Percentiles rank a stretch among this genome's conserved stretches.
These are phyloP conservation scores for Phytophthora ohioensis DNA, from an alignment of 352 stramenopile species.

Conservation along the genomic window DNA sequence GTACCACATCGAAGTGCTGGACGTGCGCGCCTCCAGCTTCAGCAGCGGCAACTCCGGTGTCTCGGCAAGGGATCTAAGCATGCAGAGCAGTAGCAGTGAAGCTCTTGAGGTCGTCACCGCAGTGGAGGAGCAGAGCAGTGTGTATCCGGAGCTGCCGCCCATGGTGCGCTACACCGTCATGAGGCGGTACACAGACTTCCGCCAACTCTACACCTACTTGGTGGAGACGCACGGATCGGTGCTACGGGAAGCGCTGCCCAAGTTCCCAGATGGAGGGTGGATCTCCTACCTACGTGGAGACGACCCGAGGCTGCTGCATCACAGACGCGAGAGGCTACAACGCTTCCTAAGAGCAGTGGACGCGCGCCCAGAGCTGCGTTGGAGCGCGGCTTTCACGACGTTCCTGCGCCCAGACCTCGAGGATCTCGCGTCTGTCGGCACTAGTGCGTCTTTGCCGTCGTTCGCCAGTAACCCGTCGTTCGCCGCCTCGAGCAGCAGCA, in stretches of 20 bases:
- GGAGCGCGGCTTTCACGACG: slow-evolving; percentile 59
- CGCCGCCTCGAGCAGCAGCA: slow-evolving; percentile 32
- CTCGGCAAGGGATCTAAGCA: slow-evolving; percentile 11
- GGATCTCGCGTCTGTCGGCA: slow-evolving; percentile 35
- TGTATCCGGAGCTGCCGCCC: slow-evolving; percentile 60
- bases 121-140: slow-evolving; percentile 18
- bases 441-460: slow-evolving; percentile 25
- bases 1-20: slow-evolving; percentile 85
- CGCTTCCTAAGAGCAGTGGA: slow-evolving; percentile 71
- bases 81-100: neutral
- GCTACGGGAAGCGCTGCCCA: slow-evolving; percentile 58
- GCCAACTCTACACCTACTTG: slow-evolving; percentile 67
- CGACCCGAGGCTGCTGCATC: slow-evolving; percentile 75
- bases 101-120: neutral
- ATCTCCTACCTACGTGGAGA: slow-evolving; percentile 81
- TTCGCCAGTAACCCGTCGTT: slow-evolving; percentile 41
- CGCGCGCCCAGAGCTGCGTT: slow-evolving; percentile 63
- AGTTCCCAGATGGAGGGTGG: slow-evolving; percentile 75
- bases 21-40: slow-evolving; percentile 53
- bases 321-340: slow-evolving; percentile 69
- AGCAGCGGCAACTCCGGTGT: slow-evolving; percentile 23
- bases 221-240: slow-evolving; percentile 55
- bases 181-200: slow-evolving; percentile 84
- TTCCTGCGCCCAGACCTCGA: slow-evolving; percentile 74
- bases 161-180: slow-evolving; percentile 86